These are phyloP conservation scores for Eurotiales sp. DNA, from an alignment of 2,329 filamentous ascomycete genomes.

Conservation along the genomic window DNA sequence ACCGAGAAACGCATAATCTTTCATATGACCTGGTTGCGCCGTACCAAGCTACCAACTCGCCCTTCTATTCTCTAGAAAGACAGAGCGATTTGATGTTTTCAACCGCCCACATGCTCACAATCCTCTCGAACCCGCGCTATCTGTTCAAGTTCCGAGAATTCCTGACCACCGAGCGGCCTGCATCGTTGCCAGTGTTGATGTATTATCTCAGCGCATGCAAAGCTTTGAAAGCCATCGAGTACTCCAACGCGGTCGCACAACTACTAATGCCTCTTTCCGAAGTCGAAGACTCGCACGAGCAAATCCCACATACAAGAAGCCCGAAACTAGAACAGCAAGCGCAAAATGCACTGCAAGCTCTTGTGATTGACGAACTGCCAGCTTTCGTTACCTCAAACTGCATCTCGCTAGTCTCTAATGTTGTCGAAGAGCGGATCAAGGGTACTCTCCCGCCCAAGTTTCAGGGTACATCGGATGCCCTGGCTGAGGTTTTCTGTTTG, in stretches of 20 bases:
- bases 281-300: conserved; percentile 52
- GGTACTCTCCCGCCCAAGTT: conserved; percentile 63
- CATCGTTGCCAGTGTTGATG: conserved; percentile 62
- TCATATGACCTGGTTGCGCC: conserved; percentile 36
- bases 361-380: conserved; percentile 66
- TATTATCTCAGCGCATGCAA: conserved; percentile 72
- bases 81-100: conserved; percentile 65
- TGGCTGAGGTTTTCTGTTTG: conserved; percentile 74
- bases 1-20: neutral
- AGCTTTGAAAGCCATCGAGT: conserved; percentile 65
- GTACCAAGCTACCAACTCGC: conserved; percentile 23
- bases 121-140: conserved; percentile 62
- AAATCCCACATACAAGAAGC: conserved; percentile 55
- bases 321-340: conserved; percentile 59
- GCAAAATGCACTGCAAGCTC: conserved; percentile 59
- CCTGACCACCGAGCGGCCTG: conserved; percentile 55
- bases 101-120: conserved; percentile 59
- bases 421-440: conserved; percentile 64
- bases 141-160: conserved; percentile 66
- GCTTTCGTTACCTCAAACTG: conserved; percentile 68
- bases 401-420: conserved; percentile 65
- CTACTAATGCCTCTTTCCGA: conserved; percentile 56
- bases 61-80: conserved; percentile 55
- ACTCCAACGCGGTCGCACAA: conserved; percentile 65
- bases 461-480: conserved; percentile 66